Percentiles rank a stretch among this genome's conserved stretches.
Evolutionary conservation across 2,329 filamentous ascomycete genomes (phyloP).

Genomic region (Thelonectria rubi): DNA sequence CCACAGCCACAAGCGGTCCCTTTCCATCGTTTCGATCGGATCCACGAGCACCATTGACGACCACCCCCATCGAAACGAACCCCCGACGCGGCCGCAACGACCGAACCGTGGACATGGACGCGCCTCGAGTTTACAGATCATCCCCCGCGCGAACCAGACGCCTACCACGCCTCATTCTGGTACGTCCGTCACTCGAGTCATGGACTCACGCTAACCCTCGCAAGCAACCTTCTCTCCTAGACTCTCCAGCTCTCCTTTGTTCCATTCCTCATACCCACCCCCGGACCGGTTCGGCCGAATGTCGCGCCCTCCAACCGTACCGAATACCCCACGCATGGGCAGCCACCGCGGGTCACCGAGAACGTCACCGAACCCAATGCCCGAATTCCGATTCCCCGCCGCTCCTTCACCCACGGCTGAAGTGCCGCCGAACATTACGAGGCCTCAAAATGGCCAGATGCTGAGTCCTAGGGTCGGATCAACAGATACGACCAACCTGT

Average conservation of each 20-base stretch:
- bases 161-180: constrained; percentile 51
- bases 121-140: constrained; percentile 83
- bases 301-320: constrained; percentile 54
- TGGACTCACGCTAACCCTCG: constrained; percentile 25
- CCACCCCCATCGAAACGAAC: constrained; percentile 54
- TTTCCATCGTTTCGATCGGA: constrained; percentile 84
- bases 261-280: constrained; percentile 65
- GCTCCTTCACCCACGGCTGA: constrained; percentile 53
- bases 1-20: constrained; percentile 77
- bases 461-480: constrained; percentile 51
- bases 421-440: constrained; percentile 40
- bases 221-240: constrained; percentile 54
- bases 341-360: constrained; percentile 52
- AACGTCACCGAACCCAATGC: constrained; percentile 55
- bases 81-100: constrained; percentile 55
- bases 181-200: constrained; percentile 42
- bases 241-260: constrained; percentile 60
- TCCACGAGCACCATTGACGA: constrained; percentile 62
- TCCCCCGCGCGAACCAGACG: constrained; percentile 54
- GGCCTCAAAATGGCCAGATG: constrained; percentile 49
- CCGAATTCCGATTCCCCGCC: constrained; percentile 67
- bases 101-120: constrained; percentile 74
- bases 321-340: constrained; percentile 54
- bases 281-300: constrained; percentile 57
- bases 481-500: constrained; percentile 49